These are phyloP conservation scores for Acacia concinna DNA, from an alignment of 331 rosid species.

Conservation along the genomic window DNA sequence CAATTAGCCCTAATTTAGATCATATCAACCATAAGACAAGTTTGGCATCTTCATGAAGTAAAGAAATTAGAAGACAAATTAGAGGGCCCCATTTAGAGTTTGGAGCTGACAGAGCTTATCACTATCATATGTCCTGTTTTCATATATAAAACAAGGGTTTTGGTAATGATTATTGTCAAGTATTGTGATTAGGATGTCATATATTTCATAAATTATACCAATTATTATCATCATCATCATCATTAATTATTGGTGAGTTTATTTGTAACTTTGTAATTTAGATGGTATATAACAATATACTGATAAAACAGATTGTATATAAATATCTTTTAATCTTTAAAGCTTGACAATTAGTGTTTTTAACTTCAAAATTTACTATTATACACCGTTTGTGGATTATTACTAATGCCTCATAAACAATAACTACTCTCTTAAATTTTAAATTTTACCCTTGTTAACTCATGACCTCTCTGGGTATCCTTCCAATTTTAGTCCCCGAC, in stretches of 20 bases:
- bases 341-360: background rate
- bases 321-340: background rate
- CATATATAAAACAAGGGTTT: conserved; percentile 11
- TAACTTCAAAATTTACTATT: background rate
- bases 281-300: background rate
- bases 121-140: background rate
- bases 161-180: background rate
- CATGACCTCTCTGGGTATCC: background rate
- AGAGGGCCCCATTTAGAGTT: conserved; percentile 5
- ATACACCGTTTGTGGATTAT: too few relatives aligned
- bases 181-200: conserved; percentile 6
- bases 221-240: background rate
- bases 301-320: background rate
- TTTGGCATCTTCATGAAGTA: background rate
- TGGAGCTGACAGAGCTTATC: conserved; percentile 2
- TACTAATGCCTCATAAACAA: too few relatives aligned
- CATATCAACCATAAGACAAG: background rate
- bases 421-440: too few relatives aligned
- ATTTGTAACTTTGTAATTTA: background rate
- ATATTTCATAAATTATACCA: background rate
- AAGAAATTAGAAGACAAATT: background rate
- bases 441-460: too few relatives aligned
- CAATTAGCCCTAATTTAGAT: background rate
- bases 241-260: background rate
- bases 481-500: too few relatives aligned